phyloP scores from a whole-genome alignment of 2,329 filamentous ascomycete genomes.

The Ceratocystis smalleyi region DNA sequence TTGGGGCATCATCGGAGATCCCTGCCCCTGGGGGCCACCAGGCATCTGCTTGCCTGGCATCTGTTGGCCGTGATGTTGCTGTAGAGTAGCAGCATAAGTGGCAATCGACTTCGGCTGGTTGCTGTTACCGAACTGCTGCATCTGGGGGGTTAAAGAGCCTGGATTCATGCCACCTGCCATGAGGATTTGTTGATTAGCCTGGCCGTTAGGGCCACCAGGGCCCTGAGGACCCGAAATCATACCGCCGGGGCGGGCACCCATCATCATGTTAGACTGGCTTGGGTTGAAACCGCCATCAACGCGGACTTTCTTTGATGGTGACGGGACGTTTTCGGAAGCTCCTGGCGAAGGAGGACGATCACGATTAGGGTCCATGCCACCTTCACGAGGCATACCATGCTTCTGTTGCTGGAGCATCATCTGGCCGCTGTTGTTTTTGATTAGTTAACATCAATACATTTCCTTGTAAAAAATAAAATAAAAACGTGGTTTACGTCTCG shows the following conservation, averaged over 20 bases:
- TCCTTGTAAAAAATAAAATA: not conserved
- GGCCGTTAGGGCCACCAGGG: conserved; percentile 35
- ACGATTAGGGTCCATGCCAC: conserved; percentile 71
- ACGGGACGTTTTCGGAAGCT: conserved; percentile 74
- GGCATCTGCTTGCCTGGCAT: conserved; percentile 63
- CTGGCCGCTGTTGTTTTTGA: conserved; percentile 6
- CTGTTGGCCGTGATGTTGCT: conserved; percentile 65
- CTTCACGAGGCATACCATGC: conserved; percentile 74
- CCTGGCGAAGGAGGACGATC: conserved; percentile 68
- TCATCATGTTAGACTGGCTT: conserved; percentile 54
- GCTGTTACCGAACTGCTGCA: conserved; percentile 48
- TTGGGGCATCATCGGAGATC: conserved; percentile 66
- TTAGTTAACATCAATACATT: not conserved
- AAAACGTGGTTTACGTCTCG: not conserved
- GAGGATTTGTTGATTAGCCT: conserved; percentile 44
- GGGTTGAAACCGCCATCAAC: conserved; percentile 58
- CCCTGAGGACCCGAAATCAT: conserved; percentile 59
- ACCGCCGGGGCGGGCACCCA: conserved; percentile 54
- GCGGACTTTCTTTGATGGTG: conserved; percentile 77
- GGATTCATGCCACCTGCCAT: conserved; percentile 60
- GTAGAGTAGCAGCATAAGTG: conserved; percentile 71
- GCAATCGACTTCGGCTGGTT: conserved; percentile 72
- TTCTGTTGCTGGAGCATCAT: conserved; percentile 31
- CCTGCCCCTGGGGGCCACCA: conserved; percentile 55
- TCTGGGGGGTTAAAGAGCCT: conserved; percentile 54